Conservation (phyloP, 2,329 filamentous ascomycete genomes). For the Esteya vermicola region DNA sequence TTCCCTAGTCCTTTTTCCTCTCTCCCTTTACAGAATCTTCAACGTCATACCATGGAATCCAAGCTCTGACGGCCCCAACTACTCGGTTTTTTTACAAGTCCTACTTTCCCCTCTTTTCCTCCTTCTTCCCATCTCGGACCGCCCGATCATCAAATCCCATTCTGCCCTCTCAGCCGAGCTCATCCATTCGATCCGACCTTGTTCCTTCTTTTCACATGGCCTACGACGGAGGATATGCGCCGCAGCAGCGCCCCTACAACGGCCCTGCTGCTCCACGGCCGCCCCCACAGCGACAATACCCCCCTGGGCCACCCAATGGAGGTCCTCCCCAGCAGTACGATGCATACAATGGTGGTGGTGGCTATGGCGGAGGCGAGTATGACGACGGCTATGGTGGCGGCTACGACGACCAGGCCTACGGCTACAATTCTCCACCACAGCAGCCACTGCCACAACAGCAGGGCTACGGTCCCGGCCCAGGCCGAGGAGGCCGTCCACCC, state of each 20-base stretch:
- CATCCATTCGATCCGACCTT: too few species aligned
- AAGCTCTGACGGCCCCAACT: neutral
- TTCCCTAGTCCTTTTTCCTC: neutral
- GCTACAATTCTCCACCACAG: conserved; percentile 25
- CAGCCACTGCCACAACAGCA: too few species aligned
- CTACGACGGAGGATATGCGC: conserved; percentile 33
- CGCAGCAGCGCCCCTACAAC: conserved; percentile 31
- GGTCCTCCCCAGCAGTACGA: conserved; percentile 11
- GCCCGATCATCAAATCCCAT: too few species aligned
- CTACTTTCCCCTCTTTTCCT: neutral
- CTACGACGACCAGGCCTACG: conserved; percentile 31
- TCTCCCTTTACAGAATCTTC: neutral
- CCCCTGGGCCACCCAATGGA: conserved; percentile 13
- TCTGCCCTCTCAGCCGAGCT: too few species aligned
- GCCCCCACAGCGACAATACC: conserved; percentile 22
- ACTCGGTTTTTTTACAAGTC: neutral
- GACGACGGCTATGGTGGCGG: conserved; percentile 20
- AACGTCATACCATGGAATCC: neutral
- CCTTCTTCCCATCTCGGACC: neutral
- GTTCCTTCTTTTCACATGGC: conserved; percentile 24
- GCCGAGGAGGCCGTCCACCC: conserved; percentile 25
- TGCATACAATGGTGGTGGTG: conserved; percentile 26
- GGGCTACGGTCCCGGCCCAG: conserved; percentile 22
- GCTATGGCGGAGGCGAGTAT: conserved; percentile 18
- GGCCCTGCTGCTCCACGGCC: conserved; percentile 28